Evolutionary conservation across 192 early-diverging fungal genomes (phyloP).

Genomic region (Backusella parvicylindrica): DNA sequence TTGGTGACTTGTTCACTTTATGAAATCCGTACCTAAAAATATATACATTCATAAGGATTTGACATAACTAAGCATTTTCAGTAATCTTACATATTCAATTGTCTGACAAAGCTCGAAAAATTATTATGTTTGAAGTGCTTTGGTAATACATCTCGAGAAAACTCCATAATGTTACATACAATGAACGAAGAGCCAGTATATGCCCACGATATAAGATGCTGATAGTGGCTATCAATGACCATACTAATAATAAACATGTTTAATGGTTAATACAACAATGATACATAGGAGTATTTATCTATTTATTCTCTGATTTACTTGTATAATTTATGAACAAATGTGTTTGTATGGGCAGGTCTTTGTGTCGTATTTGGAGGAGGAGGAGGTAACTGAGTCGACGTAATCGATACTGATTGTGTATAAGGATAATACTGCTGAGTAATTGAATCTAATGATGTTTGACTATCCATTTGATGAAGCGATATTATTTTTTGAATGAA

Average conservation of each 20-base stretch:
- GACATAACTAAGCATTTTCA: background rate
- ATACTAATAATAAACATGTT: conserved; percentile 47
- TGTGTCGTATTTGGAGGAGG: conserved; percentile 16
- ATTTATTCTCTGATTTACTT: conserved; percentile 12
- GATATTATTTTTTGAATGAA: background rate
- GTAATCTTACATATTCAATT: conserved; percentile 70
- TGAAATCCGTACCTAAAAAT: conserved; percentile 76
- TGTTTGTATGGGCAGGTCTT: conserved; percentile 23
- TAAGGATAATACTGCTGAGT: background rate
- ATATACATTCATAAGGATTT: conserved; percentile 4
- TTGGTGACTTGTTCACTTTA: conserved; percentile 89
- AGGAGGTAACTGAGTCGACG: background rate
- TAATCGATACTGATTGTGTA: background rate
- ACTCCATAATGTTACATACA: conserved; percentile 89
- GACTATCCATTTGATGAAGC: background rate
- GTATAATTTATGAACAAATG: conserved; percentile 33
- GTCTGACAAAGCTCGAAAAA: conserved; percentile 86
- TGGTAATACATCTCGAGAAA: conserved; percentile 84
- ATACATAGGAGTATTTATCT: background rate
- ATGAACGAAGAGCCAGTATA: conserved; percentile 85
- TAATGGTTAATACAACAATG: background rate
- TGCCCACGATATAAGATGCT: conserved; percentile 89
- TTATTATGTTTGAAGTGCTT: conserved; percentile 96
- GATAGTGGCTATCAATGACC: conserved; percentile 83
- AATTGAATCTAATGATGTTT: background rate